Evolutionary conservation across 2,329 filamentous ascomycete species (phyloP).

Genomic region (Biscogniauxia sp.): DNA sequence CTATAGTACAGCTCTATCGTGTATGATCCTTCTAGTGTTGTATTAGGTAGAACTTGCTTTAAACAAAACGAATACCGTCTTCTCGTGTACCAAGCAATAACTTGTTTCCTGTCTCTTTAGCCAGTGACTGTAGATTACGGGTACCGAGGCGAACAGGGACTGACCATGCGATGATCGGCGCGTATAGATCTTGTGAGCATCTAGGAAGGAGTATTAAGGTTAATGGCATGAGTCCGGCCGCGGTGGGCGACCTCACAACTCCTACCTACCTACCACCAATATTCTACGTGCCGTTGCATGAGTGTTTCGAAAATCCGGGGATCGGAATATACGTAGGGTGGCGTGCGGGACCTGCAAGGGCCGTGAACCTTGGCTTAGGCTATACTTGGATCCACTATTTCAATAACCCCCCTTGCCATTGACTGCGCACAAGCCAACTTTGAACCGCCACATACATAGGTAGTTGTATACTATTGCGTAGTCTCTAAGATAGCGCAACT

Average conservation of each 20-base stretch:
- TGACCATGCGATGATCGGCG: not conserved
- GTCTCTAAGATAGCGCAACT: too few species aligned
- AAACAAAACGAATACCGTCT: too few species aligned
- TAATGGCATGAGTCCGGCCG: not conserved
- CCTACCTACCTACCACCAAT: too few species aligned
- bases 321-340: not conserved
- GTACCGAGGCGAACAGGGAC: not conserved
- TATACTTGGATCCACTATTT: not conserved
- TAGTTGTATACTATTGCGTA: too few species aligned
- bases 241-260: not conserved
- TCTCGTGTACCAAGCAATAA: too few species aligned
- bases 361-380: not conserved
- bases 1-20: not conserved
- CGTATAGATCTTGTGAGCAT: not conserved
- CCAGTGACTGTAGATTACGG: not conserved
- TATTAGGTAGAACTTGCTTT: too few species aligned
- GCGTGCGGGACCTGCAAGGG: not conserved
- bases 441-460: too few species aligned
- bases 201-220: not conserved
- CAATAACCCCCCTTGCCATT: not conserved
- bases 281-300: not conserved
- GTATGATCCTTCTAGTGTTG: too few species aligned
- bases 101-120: not conserved
- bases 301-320: slow-evolving; percentile 19
- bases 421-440: not conserved